Evolutionary conservation across 305 asterid genomes (phyloP).

Genomic region (Solanum hybrid): DNA sequence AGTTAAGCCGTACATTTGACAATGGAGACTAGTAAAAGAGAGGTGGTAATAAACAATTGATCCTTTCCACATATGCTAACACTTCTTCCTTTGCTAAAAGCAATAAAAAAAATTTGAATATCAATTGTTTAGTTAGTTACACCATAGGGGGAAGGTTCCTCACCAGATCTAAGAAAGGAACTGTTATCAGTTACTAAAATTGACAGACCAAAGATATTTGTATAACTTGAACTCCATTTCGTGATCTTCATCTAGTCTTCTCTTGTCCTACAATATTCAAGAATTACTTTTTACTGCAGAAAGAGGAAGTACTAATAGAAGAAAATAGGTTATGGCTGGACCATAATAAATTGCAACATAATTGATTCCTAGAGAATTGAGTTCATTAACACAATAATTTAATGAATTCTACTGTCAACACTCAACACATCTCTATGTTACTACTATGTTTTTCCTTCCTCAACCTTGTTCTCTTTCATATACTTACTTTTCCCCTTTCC

Average conservation of each 20-base stretch:
- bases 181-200: neutral
- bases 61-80: neutral
- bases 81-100: neutral
- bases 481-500: neutral
- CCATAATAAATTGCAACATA: neutral
- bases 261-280: conserved; percentile 48
- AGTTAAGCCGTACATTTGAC: neutral
- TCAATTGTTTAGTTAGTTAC: neutral
- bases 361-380: neutral
- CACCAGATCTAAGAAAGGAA: neutral
- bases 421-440: neutral
- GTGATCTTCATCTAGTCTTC: conserved; percentile 68
- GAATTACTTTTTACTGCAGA: neutral
- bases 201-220: conserved; percentile 5
- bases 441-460: neutral
- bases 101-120: neutral
- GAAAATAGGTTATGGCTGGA: neutral
- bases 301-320: neutral
- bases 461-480: neutral
- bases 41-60: neutral
- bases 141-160: neutral
- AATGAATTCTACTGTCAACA: neutral
- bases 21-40: neutral
- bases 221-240: conserved; percentile 38
- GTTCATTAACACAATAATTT: neutral